Evolutionary conservation across 2,329 filamentous ascomycete genomes (phyloP).

Genomic region (Venturia effusa): DNA sequence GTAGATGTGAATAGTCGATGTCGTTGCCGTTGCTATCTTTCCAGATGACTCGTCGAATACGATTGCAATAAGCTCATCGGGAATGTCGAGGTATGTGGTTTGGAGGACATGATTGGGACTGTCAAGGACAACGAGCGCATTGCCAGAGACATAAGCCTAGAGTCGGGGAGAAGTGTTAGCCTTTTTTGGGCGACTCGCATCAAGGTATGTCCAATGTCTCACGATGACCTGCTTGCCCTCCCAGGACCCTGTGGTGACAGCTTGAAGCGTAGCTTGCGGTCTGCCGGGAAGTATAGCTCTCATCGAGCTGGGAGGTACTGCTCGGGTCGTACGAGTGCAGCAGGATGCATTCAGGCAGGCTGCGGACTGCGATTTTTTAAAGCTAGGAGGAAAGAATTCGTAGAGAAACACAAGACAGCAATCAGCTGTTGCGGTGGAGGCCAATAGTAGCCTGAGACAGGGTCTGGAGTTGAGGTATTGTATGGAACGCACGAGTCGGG

Average conservation of each 20-base stretch:
- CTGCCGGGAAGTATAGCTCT: constrained; percentile 69
- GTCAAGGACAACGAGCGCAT: constrained; percentile 72
- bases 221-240: constrained; percentile 62
- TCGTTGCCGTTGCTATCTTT: constrained; percentile 70
- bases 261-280: constrained; percentile 67
- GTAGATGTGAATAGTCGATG: constrained; percentile 61
- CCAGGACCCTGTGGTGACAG: constrained; percentile 64
- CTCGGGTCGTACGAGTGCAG: background rate
- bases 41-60: constrained; percentile 72
- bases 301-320: constrained; percentile 35
- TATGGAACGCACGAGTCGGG: background rate
- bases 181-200: constrained; percentile 11
- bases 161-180: constrained; percentile 5
- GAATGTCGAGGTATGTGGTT: constrained; percentile 78
- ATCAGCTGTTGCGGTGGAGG: background rate
- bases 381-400: background rate
- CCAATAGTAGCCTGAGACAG: background rate
- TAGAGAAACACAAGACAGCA: background rate
- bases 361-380: background rate
- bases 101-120: constrained; percentile 68
- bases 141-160: constrained; percentile 82
- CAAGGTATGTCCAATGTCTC: constrained; percentile 23
- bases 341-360: background rate
- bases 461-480: background rate
- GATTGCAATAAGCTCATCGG: constrained; percentile 59